These are phyloP conservation scores for Kluyveromyces marxianus DNA, from an alignment of 1,139 yeast species.

Conservation along the genomic window DNA sequence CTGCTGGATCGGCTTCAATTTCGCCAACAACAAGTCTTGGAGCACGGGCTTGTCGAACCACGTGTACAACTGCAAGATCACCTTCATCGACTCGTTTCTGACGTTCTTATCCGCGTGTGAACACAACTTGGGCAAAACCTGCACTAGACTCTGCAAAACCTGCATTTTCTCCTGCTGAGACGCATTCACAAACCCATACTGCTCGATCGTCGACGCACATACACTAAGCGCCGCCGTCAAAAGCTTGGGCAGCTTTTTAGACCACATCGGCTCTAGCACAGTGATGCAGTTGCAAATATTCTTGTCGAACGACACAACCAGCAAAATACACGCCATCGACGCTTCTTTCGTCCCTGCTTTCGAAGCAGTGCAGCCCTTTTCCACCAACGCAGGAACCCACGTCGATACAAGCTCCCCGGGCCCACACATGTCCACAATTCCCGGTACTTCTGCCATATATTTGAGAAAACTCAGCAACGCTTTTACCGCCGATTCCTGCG, in stretches of 20 bases:
- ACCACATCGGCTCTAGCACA: slow-evolving; percentile 52
- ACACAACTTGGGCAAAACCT: slow-evolving; percentile 56
- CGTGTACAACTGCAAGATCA: slow-evolving; percentile 63
- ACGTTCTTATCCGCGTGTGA: slow-evolving; percentile 86
- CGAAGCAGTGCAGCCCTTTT: slow-evolving; percentile 63
- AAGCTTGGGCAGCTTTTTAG: slow-evolving; percentile 68
- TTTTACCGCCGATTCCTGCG: slow-evolving; percentile 75
- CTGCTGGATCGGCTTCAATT: slow-evolving; percentile 86
- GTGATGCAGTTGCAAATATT: slow-evolving; percentile 59
- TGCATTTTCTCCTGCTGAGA: slow-evolving; percentile 41
- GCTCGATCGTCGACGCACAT: slow-evolving; percentile 46
- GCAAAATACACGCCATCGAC: slow-evolving; percentile 53
- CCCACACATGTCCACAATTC: slow-evolving; percentile 34
- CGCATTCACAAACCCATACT: slow-evolving; percentile 67
- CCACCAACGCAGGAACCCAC: slow-evolving; percentile 59
- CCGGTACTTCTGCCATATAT: slow-evolving; percentile 34
- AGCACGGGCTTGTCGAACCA: slow-evolving; percentile 65
- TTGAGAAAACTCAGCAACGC: slow-evolving; percentile 51
- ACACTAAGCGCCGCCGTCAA: slow-evolving; percentile 63
- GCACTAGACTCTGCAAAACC: slow-evolving; percentile 38
- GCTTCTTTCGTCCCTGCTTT: slow-evolving; percentile 69
- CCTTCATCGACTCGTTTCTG: slow-evolving; percentile 65
- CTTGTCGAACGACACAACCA: slow-evolving; percentile 57
- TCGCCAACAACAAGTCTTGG: slow-evolving; percentile 53
- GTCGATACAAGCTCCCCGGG: slow-evolving; percentile 34